Conservation (phyloP, 768 basidiomycete species). For the Chalciporus pseudorubinellus region DNA sequence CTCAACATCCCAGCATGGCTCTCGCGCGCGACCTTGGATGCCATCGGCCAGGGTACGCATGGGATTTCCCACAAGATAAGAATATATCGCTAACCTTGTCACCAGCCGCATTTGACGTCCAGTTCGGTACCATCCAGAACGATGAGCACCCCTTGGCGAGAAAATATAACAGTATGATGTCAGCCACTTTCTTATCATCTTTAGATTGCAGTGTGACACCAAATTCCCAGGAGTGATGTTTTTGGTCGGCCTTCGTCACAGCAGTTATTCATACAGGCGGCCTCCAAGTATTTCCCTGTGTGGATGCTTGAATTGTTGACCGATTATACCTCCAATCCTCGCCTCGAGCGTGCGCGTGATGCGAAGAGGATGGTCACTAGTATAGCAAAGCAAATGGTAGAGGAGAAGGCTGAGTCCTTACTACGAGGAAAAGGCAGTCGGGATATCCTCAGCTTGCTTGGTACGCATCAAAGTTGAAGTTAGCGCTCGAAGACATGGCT, state of each 20-base stretch:
- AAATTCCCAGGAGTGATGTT: constrained; percentile 7
- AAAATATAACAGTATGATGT: constrained; percentile 12
- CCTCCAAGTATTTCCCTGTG: constrained; percentile 14
- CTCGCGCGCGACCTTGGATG: too few species aligned
- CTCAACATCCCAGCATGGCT: too few species aligned
- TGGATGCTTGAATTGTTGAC: neutral
- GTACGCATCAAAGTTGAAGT: constrained; percentile 27
- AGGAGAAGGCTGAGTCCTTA: constrained; percentile 15
- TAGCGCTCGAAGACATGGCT: too few species aligned
- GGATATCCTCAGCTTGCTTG: constrained; percentile 37
- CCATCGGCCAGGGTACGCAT: too few species aligned
- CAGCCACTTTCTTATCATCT: too few species aligned
- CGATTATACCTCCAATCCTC: too few species aligned
- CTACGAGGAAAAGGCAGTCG: constrained; percentile 12
- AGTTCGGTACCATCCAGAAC: constrained; percentile 1
- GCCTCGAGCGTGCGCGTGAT: constrained; percentile 15
- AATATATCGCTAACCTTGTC: neutral
- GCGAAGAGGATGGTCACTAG: neutral
- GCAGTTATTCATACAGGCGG: constrained; percentile 17
- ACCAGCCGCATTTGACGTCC: too few species aligned
- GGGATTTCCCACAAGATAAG: neutral
- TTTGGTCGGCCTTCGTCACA: constrained; percentile 15
- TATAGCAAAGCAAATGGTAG: constrained; percentile 17
- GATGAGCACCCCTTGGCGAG: constrained; percentile 9
- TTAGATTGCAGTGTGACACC: neutral